These are phyloP conservation scores for Neocatenulostroma microsporum DNA, from an alignment of 2,329 filamentous ascomycete genomes.

Conservation along the genomic window DNA sequence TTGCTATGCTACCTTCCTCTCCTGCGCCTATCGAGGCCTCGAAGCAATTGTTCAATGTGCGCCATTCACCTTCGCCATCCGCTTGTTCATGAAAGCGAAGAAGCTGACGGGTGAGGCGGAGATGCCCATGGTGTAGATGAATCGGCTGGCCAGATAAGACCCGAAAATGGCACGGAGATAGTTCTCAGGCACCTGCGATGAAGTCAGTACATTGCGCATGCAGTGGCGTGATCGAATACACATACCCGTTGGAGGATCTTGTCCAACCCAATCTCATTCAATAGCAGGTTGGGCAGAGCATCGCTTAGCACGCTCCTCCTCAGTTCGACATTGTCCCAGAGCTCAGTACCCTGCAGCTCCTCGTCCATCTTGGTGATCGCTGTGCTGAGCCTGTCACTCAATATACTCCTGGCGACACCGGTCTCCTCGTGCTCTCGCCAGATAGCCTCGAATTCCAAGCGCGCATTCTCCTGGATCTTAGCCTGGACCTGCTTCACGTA, in stretches of 20 bases:
- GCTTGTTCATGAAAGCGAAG: constrained; percentile 70
- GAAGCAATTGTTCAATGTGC: neutral
- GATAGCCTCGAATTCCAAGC: constrained; percentile 94
- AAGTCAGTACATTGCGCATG: constrained; percentile 2
- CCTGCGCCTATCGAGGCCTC: no score
- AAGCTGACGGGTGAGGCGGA: constrained; percentile 94
- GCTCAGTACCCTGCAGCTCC: constrained; percentile 83
- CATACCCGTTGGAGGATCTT: constrained; percentile 71
- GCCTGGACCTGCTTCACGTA: constrained; percentile 90
- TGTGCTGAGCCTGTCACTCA: constrained; percentile 82
- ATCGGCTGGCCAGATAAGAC: constrained; percentile 86
- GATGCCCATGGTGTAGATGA: constrained; percentile 93
- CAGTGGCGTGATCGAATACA: constrained; percentile 13
- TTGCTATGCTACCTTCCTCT: neutral
- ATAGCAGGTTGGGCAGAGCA: constrained; percentile 73
- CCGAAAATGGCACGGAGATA: constrained; percentile 95
- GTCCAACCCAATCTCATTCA: constrained; percentile 85
- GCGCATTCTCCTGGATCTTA: constrained; percentile 83
- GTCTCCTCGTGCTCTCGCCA: constrained; percentile 89
- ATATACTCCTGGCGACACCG: constrained; percentile 68
- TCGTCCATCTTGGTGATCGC: constrained; percentile 97
- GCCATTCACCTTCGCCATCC: constrained; percentile 33
- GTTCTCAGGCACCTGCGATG: constrained; percentile 65
- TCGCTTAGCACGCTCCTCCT: constrained; percentile 71
- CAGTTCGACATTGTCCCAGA: constrained; percentile 79